A percentile compares a stretch with the other conserved stretches of the same genome.
Evolutionary conservation across 2,329 filamentous ascomycete species (phyloP).

Genomic region (Lasiodiplodia citricola): DNA sequence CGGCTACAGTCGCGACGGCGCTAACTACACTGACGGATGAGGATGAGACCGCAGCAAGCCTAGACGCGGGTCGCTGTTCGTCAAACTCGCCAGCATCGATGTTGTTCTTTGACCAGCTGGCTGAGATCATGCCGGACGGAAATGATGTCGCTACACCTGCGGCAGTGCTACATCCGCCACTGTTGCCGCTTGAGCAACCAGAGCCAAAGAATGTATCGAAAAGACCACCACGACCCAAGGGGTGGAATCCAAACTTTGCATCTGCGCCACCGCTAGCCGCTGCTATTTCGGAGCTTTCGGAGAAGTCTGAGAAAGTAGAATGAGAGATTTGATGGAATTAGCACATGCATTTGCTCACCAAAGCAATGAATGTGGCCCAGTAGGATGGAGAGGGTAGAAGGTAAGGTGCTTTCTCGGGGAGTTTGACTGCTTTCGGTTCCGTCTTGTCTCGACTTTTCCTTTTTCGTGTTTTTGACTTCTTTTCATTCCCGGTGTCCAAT

Average conservation of each 20-base stretch:
- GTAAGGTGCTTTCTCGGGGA: not conserved
- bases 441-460: not conserved
- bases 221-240: not conserved
- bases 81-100: not conserved
- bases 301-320: not conserved
- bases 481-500: not conserved
- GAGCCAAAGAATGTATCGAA: not conserved
- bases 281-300: not conserved
- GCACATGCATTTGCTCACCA: too few relatives aligned
- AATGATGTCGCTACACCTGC: not conserved
- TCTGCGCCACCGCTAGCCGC: not conserved
- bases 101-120: conserved; percentile 3
- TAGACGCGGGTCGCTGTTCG: not conserved
- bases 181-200: not conserved
- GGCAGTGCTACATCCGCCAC: not conserved
- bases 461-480: not conserved
- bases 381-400: not conserved
- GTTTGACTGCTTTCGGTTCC: not conserved
- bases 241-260: conserved; percentile 12
- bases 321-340: not conserved
- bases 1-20: not conserved
- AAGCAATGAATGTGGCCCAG: not conserved
- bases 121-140: not conserved
- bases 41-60: not conserved
- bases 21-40: not conserved